phyloP scores from a whole-genome alignment of 169 alveolate species.

The Babesia divergens region DNA sequence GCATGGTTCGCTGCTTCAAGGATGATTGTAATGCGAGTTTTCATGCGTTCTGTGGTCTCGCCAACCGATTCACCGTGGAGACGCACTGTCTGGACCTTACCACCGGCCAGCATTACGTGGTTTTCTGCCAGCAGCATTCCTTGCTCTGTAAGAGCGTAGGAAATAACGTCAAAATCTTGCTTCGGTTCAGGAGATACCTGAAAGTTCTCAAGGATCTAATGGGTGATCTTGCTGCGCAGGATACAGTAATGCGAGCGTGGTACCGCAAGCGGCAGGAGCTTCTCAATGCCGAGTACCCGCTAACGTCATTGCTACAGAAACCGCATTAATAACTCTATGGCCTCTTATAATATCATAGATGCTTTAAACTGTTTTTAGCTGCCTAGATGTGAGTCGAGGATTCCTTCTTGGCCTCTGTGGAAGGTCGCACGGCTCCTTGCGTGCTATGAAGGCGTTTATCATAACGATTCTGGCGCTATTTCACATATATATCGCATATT shows the following conservation, averaged over 20 bases:
- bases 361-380: background rate
- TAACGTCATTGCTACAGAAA: conserved; percentile 1
- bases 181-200: conserved; percentile 29
- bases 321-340: background rate
- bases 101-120: conserved; percentile 28
- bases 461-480: background rate
- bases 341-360: background rate
- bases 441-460: conserved; percentile 1
- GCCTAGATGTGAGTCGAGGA: background rate
- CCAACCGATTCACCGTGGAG: conserved; percentile 27
- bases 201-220: conserved; percentile 13
- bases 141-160: conserved; percentile 45
- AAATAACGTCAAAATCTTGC: conserved; percentile 27
- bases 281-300: conserved; percentile 67
- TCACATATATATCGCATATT: background rate
- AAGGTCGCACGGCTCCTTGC: background rate
- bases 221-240: conserved; percentile 51
- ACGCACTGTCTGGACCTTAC: conserved; percentile 19
- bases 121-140: conserved; percentile 54
- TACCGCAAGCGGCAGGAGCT: conserved; percentile 69
- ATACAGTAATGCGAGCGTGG: conserved; percentile 64
- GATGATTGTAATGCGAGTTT: conserved; percentile 26
- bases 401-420: too few relatives aligned
- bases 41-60: conserved; percentile 51
- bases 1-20: conserved; percentile 34